Evolutionary conservation across 495 filamentous ascomycete species (phyloP).

Genomic region (Xylaria grammica): DNA sequence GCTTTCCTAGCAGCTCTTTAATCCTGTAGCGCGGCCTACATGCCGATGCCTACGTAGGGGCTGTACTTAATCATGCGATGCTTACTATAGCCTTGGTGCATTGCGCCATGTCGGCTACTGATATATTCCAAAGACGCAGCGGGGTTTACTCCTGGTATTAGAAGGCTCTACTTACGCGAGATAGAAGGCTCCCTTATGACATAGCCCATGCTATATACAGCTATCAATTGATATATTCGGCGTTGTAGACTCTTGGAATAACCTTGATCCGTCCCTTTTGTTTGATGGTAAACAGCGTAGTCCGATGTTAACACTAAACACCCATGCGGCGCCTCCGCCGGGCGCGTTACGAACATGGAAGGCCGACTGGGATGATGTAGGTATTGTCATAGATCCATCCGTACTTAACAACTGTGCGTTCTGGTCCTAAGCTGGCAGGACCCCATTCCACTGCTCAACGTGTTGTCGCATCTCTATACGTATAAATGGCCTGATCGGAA

Average conservation of each 20-base stretch:
- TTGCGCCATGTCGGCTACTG: constrained; percentile 28
- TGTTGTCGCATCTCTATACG: too few relatives aligned
- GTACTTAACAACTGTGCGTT: constrained; percentile 21
- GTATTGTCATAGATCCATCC: constrained; percentile 3
- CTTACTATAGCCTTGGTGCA: constrained; percentile 29
- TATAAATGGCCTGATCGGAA: too few relatives aligned
- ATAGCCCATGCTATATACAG: constrained; percentile 22
- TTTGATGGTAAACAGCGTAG: constrained; percentile 23
- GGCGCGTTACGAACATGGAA: neutral
- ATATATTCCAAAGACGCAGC: constrained; percentile 32
- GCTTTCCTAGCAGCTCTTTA: constrained; percentile 34
- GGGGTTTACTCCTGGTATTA: constrained; percentile 43
- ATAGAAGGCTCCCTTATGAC: constrained; percentile 43
- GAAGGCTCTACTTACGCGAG: constrained; percentile 42
- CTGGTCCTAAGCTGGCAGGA: constrained; percentile 24
- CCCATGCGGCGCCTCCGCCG: neutral
- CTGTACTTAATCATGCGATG: constrained; percentile 36
- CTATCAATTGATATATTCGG: constrained; percentile 23
- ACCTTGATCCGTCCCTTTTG: constrained; percentile 19
- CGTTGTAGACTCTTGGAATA: constrained; percentile 21
- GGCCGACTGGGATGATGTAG: constrained; percentile 2
- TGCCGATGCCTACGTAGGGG: constrained; percentile 34
- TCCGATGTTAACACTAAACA: constrained; percentile 21
- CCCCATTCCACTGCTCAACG: too few relatives aligned
- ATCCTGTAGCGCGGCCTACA: constrained; percentile 26